Evolutionary conservation across 2,329 filamentous ascomycete genomes (phyloP).

Genomic region (Fonsecaea erecta): DNA sequence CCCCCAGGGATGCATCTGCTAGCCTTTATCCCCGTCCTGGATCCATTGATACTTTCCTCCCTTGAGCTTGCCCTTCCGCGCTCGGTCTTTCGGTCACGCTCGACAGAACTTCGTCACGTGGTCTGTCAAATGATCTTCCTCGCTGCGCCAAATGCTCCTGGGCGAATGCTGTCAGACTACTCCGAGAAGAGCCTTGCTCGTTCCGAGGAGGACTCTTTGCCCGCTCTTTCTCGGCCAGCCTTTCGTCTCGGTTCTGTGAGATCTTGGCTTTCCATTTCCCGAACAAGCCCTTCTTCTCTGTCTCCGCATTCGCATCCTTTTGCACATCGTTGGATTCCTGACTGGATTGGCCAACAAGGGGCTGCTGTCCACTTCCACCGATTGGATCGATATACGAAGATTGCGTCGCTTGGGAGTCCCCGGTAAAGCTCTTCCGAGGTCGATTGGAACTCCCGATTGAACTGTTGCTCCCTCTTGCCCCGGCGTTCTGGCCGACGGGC

Average conservation of each 20-base stretch:
- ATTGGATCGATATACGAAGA: constrained; percentile 46
- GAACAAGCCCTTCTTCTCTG: constrained; percentile 64
- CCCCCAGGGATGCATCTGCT: neutral
- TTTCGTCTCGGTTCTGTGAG: constrained; percentile 58
- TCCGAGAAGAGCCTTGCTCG: constrained; percentile 43
- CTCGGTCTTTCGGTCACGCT: constrained; percentile 19
- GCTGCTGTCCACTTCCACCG: constrained; percentile 36
- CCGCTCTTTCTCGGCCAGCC: constrained; percentile 59
- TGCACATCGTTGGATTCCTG: constrained; percentile 48
- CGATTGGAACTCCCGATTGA: constrained; percentile 67
- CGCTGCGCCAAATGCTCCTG: constrained; percentile 36
- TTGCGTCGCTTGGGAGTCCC: constrained; percentile 50
- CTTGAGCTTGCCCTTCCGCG: constrained; percentile 10
- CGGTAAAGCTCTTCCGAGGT: constrained; percentile 51
- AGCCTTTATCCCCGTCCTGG: constrained; percentile 6
- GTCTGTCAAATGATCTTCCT: constrained; percentile 35
- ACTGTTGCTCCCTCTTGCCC: constrained; percentile 68
- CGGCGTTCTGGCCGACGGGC: constrained; percentile 65
- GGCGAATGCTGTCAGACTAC: constrained; percentile 45
- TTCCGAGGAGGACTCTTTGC: constrained; percentile 56
- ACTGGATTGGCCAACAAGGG: constrained; percentile 41
- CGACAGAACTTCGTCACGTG: constrained; percentile 30
- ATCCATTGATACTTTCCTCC: constrained; percentile 9
- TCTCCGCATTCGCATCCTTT: constrained; percentile 42
- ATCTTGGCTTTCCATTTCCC: constrained; percentile 70